Evolutionary conservation across 2,329 filamentous ascomycete species (phyloP).

Genomic region (Periconia sp.): DNA sequence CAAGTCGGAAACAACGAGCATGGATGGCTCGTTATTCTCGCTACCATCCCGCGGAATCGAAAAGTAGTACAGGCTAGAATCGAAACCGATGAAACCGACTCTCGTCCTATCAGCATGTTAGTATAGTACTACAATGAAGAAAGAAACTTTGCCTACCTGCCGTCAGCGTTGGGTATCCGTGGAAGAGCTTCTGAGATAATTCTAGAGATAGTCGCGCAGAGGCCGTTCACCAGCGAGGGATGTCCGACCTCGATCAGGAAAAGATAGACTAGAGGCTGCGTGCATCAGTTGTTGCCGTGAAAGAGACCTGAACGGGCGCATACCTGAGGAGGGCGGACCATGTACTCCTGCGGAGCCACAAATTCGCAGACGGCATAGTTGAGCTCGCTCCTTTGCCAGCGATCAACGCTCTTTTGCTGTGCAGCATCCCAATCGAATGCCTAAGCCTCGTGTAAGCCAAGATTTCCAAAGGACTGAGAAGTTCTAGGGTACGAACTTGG

Average conservation of each 20-base stretch:
- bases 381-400: slow-evolving; percentile 89
- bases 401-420: slow-evolving; percentile 86
- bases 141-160: slow-evolving; percentile 46
- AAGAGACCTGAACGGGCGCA: too few species aligned
- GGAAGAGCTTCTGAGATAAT: slow-evolving; percentile 95
- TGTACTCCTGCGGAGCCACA: slow-evolving; percentile 97
- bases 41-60: slow-evolving; percentile 88
- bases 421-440: slow-evolving; percentile 98
- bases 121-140: neutral
- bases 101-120: slow-evolving; percentile 65
- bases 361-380: slow-evolving; percentile 98
- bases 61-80: slow-evolving; percentile 95
- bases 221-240: slow-evolving; percentile 84
- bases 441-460: slow-evolving; percentile 8
- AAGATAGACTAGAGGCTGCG: slow-evolving; percentile 88
- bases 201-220: slow-evolving; percentile 88
- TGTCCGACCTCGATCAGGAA: slow-evolving; percentile 97
- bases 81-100: slow-evolving; percentile 93
- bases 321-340: slow-evolving; percentile 96
- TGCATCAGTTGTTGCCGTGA: slow-evolving; percentile 27
- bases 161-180: slow-evolving; percentile 96
- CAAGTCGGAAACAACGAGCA: slow-evolving; percentile 93
- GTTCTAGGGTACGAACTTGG: slow-evolving; percentile 56
- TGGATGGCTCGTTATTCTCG: slow-evolving; percentile 82
- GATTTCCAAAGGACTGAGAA: neutral